Evolutionary conservation across 257 asterid genomes (phyloP), one percentile per base, ranked within the genome.

Genomic region (Primulina eburnea): DNA sequence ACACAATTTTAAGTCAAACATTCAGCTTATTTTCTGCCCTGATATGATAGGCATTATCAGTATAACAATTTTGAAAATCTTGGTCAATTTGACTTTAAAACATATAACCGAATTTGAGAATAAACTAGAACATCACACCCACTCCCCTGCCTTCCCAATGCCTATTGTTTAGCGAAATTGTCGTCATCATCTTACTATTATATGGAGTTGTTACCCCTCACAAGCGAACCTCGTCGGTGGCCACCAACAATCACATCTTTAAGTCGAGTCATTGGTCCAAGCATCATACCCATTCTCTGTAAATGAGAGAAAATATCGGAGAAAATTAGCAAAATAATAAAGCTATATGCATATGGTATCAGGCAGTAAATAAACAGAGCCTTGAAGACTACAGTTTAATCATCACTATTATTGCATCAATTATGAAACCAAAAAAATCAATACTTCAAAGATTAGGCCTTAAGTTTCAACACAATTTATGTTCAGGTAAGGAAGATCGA

Each of bases 171-270:
- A 16, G 28, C 21, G 50, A 71, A 70, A 37, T 64, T 72, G 55
- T 71, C 71, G 70, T 75, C 82, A 72, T 75, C 85, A 69, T 77
- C 88, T 85, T 75, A 86, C 67, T 40, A 83, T 24, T 76, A 80
- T n/a, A 71, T 11, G 20, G 87, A 81, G 71, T 77, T 60, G 71
- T 78, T 75, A 69, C 87, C 83, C 64, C 86, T 67, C n/a, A 78
- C 34, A 37, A 82, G 67, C 20, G 92, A 84, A 65, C 84, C 89
- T 28, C 80, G 84, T 24, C 69, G 81, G 62, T 81, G 79, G 70
- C 85, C 89, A 68, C 89, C 90, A 61, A 84, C 82, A 43, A 88
- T 68, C 64, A 75, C 78, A 18, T 81, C 89, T 82, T 86, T 88
- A 68, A 88, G 72, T 68, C 90, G 87, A 67, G 87, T 69, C 55